A percentile compares a stretch with the other conserved stretches of the same genome.
Conservation (phyloP, 192 early-diverging fungal genomes). For the Backusella australiensis region DNA sequence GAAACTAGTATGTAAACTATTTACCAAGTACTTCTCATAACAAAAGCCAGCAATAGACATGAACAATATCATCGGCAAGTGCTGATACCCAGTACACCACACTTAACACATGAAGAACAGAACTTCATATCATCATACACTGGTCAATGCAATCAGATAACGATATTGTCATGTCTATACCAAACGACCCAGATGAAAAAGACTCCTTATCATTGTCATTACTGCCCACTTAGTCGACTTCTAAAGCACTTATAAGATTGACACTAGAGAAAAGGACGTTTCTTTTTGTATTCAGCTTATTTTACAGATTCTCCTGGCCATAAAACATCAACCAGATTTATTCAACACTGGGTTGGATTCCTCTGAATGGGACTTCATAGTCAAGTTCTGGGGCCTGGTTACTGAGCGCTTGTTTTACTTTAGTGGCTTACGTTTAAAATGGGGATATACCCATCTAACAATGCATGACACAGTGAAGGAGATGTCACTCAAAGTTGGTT, state of each 20-base stretch:
- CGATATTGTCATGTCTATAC: not conserved
- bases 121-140: not conserved
- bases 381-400: not conserved
- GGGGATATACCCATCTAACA: not conserved
- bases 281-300: not conserved
- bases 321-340: not conserved
- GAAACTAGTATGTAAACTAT: no score
- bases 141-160: not conserved
- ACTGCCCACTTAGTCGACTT: not conserved
- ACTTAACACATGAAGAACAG: not conserved
- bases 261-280: not conserved
- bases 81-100: not conserved
- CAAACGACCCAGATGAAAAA: not conserved
- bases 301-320: not conserved
- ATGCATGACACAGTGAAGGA: not conserved
- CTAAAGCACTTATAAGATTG: not conserved
- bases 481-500: not conserved
- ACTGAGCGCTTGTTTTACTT: not conserved
- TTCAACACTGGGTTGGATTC: not conserved
- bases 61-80: not conserved
- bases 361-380: not conserved
- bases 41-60: not conserved
- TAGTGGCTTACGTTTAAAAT: not conserved
- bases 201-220: not conserved
- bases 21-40: no score